A percentile compares a stretch with the other conserved stretches of the same genome.
Conservation (phyloP, 2,329 filamentous ascomycete genomes). For the Colletotrichum sp. region DNA sequence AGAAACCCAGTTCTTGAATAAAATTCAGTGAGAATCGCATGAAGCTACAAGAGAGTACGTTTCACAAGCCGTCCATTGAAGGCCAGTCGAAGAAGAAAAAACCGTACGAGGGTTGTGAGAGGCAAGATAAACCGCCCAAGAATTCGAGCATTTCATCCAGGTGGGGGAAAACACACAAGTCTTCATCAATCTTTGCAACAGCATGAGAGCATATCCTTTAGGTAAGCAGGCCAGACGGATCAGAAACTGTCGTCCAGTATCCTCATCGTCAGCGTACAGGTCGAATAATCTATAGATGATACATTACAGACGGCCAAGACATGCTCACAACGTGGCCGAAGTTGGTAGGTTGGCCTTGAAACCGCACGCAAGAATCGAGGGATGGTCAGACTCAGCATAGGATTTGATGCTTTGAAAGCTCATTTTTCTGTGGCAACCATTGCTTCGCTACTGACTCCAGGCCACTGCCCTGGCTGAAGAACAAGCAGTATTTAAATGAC, state of each 20-base stretch:
- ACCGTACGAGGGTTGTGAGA: too few relatives aligned
- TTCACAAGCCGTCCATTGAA: too few relatives aligned
- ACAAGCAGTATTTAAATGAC: not conserved
- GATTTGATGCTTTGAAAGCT: not conserved
- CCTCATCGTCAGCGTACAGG: not conserved
- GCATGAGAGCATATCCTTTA: too few relatives aligned
- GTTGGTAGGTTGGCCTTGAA: not conserved
- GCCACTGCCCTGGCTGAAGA: not conserved
- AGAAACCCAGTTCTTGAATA: too few relatives aligned
- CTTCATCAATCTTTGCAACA: not conserved
- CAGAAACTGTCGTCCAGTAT: not conserved
- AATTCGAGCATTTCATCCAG: too few relatives aligned
- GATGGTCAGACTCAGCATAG: fast-evolving
- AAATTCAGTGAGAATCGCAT: too few relatives aligned
- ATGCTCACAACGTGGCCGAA: not conserved
- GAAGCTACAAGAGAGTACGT: too few relatives aligned
- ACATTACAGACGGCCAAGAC: fast-evolving
- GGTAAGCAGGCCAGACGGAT: not conserved
- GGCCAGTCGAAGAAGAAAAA: too few relatives aligned
- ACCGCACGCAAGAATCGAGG: not conserved
- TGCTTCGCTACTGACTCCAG: not conserved
- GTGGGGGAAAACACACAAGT: not conserved
- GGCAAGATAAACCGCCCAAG: not conserved
- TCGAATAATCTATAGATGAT: not conserved
- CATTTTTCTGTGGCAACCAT: not conserved